Conservation (phyloP, 2,329 filamentous ascomycete genomes). For the Cladophialophora yegresii region DNA sequence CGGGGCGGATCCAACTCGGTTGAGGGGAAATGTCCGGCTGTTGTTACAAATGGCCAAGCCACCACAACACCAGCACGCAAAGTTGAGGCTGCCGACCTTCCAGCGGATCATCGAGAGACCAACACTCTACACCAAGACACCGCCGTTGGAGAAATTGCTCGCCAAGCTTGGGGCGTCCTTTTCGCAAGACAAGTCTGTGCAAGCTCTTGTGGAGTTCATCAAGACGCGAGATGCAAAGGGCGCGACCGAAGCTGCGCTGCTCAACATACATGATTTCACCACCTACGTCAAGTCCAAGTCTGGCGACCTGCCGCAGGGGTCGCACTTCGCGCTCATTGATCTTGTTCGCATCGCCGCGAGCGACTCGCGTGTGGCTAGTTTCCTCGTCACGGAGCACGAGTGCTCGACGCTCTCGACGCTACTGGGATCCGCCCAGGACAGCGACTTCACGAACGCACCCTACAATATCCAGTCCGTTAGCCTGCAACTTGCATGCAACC, state of each 20-base stretch:
- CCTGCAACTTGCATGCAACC: constrained; percentile 79
- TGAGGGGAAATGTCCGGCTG: constrained; percentile 71
- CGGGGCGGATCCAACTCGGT: constrained; percentile 68
- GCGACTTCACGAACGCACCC: constrained; percentile 61
- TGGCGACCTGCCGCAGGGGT: constrained; percentile 60
- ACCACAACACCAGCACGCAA: constrained; percentile 69
- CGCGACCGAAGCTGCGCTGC: constrained; percentile 68
- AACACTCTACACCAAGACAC: constrained; percentile 75
- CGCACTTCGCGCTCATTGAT: constrained; percentile 81
- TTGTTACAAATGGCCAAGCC: constrained; percentile 75
- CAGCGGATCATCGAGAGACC: constrained; percentile 64
- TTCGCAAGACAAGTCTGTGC: constrained; percentile 62
- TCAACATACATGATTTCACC: constrained; percentile 68
- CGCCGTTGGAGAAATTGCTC: constrained; percentile 78
- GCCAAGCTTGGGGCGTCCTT: constrained; percentile 68
- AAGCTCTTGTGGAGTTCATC: constrained; percentile 70
- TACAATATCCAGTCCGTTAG: constrained; percentile 83
- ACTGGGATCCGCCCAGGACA: constrained; percentile 50
- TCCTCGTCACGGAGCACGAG: constrained; percentile 73
- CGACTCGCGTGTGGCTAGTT: constrained; percentile 77
- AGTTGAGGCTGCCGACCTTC: constrained; percentile 70
- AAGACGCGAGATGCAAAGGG: constrained; percentile 52
- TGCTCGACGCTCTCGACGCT: constrained; percentile 66
- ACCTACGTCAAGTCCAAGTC: constrained; percentile 61
- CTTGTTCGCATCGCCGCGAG: constrained; percentile 75